A percentile compares a stretch with the other conserved stretches of the same genome.
Evolutionary conservation across 768 basidiomycete genomes (phyloP).

Genomic region (Termitomyces sp.): DNA sequence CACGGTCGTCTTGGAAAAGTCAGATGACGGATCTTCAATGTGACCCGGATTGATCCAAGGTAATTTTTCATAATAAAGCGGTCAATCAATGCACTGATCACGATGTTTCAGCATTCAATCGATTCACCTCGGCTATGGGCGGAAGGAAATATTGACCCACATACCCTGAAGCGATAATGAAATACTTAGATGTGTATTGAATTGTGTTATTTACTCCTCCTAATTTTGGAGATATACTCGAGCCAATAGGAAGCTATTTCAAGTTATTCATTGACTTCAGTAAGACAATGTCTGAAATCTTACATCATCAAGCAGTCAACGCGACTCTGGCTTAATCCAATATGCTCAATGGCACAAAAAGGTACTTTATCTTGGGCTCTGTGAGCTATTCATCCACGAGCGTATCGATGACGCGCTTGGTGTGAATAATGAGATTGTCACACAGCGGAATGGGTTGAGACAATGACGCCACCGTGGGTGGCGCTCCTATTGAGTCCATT

Average conservation of each 20-base stretch:
- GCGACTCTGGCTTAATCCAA: too few species aligned
- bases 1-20: too few species aligned
- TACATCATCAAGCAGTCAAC: background rate
- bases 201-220: background rate
- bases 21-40: background rate
- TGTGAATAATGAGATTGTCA: background rate
- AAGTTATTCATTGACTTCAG: background rate
- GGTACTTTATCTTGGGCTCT: background rate
- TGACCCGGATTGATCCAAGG: too few species aligned
- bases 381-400: background rate
- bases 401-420: background rate
- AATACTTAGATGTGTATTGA: background rate
- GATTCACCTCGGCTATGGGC: too few species aligned
- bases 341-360: background rate
- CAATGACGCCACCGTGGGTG: conserved; percentile 8
- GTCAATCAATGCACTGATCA: too few species aligned
- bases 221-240: background rate
- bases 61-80: too few species aligned
- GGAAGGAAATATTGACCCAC: too few species aligned
- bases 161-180: too few species aligned
- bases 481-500: conserved; percentile 8
- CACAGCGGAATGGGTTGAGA: conserved; percentile 3
- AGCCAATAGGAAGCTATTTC: background rate
- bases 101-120: too few species aligned
- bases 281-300: background rate